These are phyloP conservation scores for Aureobasidium lini DNA, from an alignment of 2,329 filamentous ascomycete genomes.

Conservation along the genomic window DNA sequence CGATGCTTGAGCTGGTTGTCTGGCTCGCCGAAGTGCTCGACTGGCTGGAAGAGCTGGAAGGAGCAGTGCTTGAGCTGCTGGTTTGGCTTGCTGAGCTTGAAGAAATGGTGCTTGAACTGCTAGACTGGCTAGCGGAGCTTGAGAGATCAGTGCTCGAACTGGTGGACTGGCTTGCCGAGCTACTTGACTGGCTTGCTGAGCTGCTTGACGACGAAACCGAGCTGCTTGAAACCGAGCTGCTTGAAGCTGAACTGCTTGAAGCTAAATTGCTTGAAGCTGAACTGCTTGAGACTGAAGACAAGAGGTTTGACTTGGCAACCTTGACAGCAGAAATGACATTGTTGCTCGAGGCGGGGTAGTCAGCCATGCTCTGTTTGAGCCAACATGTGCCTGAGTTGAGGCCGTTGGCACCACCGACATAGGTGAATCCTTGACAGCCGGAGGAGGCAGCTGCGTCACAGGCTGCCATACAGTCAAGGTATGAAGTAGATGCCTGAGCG, in stretches of 20 bases:
- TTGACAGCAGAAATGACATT: conserved; percentile 15
- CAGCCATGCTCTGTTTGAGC: conserved; percentile 17
- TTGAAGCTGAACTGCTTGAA: neutral
- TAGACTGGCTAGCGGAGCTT: no score
- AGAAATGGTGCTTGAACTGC: neutral
- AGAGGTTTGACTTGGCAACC: conserved; percentile 19
- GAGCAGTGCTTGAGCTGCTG: neutral
- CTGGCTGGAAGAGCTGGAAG: neutral
- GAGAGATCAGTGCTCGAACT: neutral
- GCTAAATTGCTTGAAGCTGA: conserved; percentile 13
- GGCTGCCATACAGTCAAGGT: conserved; percentile 17
- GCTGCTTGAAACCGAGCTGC: neutral
- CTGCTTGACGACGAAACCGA: neutral
- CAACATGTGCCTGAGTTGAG: conserved; percentile 21
- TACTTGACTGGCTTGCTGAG: no score
- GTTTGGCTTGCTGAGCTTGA: conserved; percentile 4
- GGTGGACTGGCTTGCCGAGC: no score
- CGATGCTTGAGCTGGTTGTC: conserved; percentile 3
- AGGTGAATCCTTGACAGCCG: conserved; percentile 16
- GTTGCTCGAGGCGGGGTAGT: conserved; percentile 10
- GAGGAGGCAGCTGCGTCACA: conserved; percentile 14
- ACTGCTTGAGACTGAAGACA: conserved; percentile 20
- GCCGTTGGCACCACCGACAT: conserved; percentile 18
- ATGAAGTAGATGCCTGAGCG: conserved; percentile 11
- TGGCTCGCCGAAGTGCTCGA: neutral